Evolutionary conservation across 2,329 filamentous ascomycete genomes (phyloP).

Genomic region (Chaetoscypha palmicola): DNA sequence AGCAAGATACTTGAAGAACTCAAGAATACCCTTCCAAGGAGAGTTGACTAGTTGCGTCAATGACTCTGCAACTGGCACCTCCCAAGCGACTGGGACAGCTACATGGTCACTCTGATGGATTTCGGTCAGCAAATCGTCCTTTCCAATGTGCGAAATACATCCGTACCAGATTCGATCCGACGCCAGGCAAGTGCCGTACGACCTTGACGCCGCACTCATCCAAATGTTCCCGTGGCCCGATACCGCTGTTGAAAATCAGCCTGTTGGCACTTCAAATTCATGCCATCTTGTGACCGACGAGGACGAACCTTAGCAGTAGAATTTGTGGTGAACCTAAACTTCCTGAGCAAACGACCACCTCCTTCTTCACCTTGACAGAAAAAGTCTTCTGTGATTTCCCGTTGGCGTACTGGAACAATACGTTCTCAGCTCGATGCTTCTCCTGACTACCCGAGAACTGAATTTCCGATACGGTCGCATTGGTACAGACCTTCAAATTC

Average conservation of each 20-base stretch:
- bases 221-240: constrained; percentile 4
- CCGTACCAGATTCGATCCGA: constrained; percentile 6
- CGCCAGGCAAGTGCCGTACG: constrained; percentile 4
- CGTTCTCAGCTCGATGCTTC: background rate
- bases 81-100: constrained; percentile 8
- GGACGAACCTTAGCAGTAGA: constrained; percentile 9
- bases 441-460: constrained; percentile 1
- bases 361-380: constrained; percentile 3
- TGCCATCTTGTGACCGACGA: background rate
- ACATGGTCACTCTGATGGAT: constrained; percentile 6
- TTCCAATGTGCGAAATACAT: background rate
- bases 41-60: background rate
- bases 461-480: constrained; percentile 4
- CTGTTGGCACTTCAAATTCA: background rate
- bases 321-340: constrained; percentile 8
- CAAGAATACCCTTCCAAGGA: background rate
- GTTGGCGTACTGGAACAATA: background rate
- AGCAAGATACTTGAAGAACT: constrained; percentile 9
- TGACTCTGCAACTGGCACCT: constrained; percentile 8
- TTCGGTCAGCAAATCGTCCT: background rate
- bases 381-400: background rate
- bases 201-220: constrained; percentile 6
- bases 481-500: constrained; percentile 7
- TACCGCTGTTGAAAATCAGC: constrained; percentile 3
- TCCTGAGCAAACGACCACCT: constrained; percentile 9